A percentile compares a stretch with the other conserved stretches of the same genome.
Evolutionary conservation across 2,329 filamentous ascomycete species (phyloP).

Genomic region (Hawksworthiomyces lignivorus): DNA sequence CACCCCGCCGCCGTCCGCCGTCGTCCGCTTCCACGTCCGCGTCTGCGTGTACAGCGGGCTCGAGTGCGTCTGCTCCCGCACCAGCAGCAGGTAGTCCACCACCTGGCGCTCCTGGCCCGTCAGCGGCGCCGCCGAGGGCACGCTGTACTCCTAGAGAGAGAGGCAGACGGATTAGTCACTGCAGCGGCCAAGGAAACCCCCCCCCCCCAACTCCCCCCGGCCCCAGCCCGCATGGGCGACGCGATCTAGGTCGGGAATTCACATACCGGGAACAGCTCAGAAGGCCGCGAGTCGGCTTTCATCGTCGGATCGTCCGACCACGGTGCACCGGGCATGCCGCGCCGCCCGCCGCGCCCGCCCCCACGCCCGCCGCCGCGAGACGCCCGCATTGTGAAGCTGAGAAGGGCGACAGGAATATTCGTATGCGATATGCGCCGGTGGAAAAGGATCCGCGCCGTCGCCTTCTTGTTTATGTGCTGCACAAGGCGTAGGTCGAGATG

Average conservation of each 20-base stretch:
- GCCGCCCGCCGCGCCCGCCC: constrained; percentile 40
- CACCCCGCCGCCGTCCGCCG: constrained; percentile 12
- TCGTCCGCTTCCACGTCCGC: constrained; percentile 28
- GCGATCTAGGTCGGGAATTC: too few species aligned
- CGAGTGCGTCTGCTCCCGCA: constrained; percentile 49
- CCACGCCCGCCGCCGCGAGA: constrained; percentile 37
- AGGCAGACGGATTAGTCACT: constrained; percentile 13
- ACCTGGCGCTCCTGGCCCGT: constrained; percentile 36
- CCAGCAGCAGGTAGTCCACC: constrained; percentile 45
- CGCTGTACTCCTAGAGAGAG: constrained; percentile 37
- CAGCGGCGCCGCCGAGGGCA: constrained; percentile 38
- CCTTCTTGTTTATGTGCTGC: too few species aligned
- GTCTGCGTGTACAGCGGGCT: constrained; percentile 50
- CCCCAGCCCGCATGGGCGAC: too few species aligned
- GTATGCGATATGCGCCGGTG: too few species aligned
- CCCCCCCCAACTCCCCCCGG: too few species aligned
- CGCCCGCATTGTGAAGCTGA: constrained; percentile 10
- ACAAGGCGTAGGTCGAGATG: too few species aligned
- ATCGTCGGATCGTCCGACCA: constrained; percentile 48
- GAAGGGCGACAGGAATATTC: too few species aligned
- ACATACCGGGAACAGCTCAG: constrained; percentile 54
- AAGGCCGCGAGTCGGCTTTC: constrained; percentile 43
- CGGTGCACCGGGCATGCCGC: constrained; percentile 30
- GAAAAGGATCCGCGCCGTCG: too few species aligned
- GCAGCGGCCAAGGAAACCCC: too few species aligned